Evolutionary conservation across 345 rosid genomes (phyloP), one percentile per base, ranked within the genome.

Genomic region (Murraya paniculata): DNA sequence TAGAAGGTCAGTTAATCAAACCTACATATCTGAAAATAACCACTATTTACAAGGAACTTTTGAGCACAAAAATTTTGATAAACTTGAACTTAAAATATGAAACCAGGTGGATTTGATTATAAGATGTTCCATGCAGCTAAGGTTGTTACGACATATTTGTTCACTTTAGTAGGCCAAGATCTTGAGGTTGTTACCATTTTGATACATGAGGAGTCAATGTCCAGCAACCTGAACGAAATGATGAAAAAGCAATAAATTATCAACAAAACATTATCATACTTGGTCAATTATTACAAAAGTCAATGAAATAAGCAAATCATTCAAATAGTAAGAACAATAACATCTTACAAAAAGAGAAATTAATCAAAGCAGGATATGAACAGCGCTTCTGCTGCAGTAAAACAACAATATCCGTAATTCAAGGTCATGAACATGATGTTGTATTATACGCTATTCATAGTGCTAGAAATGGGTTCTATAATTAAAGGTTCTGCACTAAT

Each of bases 141-240:
- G 68, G 38, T 13, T 64, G 33, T 64, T 25, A 10, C 2, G 31
- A 59, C 25, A 59, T 3, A 56, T 56, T 6, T 14, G 22, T 7
- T 66, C 24, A 56, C 28, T 25, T 48, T 39, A 19, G 19, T 10
- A 77, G 24, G 55, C 33, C 18, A 27, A 59, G 31, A 62, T 78
- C 14, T 50, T 13, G 69, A 71, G 71, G 72, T 73, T 74, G 62
- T 82, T 89, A 90, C 97, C 93, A 92, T 62, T 88, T 82, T 10
- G 75, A 57, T 68, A 89, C 84, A 41, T 38, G 92, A 7, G 93
- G 87, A 21, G 92, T 88, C 50, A 61, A 30, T 67, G 81, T 78
- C 97, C 97, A 92, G 81, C 97, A 92, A 84, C 83, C 97, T 92
- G 86, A 81, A 82, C 79, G 45, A 74, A 68, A 67, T 72, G 30